Evolutionary conservation across 768 basidiomycete species (phyloP).

Genomic region (Polyporus arcularius): DNA sequence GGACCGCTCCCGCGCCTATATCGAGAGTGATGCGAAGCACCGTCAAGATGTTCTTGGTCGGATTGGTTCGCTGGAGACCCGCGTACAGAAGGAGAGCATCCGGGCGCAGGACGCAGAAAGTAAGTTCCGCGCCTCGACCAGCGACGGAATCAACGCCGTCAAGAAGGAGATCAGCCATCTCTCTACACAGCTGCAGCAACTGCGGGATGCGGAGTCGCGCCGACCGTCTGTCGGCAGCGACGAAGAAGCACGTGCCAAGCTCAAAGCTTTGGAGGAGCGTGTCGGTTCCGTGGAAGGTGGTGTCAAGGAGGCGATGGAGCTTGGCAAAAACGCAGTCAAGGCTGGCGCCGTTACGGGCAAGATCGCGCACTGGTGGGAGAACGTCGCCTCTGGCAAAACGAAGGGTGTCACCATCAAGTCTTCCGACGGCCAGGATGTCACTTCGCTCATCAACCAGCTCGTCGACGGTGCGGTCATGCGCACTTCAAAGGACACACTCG

Average conservation of each 20-base stretch:
- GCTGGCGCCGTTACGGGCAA: constrained; percentile 36
- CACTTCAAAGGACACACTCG: constrained; percentile 77
- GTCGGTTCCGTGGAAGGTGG: constrained; percentile 61
- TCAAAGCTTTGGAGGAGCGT: constrained; percentile 63
- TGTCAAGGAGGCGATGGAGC: constrained; percentile 72
- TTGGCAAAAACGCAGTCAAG: constrained; percentile 50
- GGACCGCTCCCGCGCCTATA: constrained; percentile 49
- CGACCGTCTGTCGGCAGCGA: constrained; percentile 38
- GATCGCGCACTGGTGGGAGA: constrained; percentile 72
- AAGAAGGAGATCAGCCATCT: constrained; percentile 58
- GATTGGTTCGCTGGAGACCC: constrained; percentile 58
- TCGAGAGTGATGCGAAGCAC: constrained; percentile 53
- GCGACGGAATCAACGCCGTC: constrained; percentile 48
- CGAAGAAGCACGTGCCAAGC: constrained; percentile 55
- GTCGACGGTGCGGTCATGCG: constrained; percentile 75
- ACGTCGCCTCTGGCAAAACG: constrained; percentile 46
- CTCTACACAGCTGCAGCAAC: constrained; percentile 42
- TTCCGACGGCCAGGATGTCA: constrained; percentile 72
- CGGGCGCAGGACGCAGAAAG: constrained; percentile 56
- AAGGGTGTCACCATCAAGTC: constrained; percentile 57
- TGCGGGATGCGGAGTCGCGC: constrained; percentile 23
- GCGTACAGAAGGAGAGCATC: constrained; percentile 47
- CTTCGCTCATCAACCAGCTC: constrained; percentile 68
- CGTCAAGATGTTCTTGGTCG: constrained; percentile 55
- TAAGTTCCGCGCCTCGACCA: constrained; percentile 40